Evolutionary conservation across 2,329 filamentous ascomycete species (phyloP), one percentile per base, ranked within the genome.

Genomic region (Aspergillus carbonarius): DNA sequence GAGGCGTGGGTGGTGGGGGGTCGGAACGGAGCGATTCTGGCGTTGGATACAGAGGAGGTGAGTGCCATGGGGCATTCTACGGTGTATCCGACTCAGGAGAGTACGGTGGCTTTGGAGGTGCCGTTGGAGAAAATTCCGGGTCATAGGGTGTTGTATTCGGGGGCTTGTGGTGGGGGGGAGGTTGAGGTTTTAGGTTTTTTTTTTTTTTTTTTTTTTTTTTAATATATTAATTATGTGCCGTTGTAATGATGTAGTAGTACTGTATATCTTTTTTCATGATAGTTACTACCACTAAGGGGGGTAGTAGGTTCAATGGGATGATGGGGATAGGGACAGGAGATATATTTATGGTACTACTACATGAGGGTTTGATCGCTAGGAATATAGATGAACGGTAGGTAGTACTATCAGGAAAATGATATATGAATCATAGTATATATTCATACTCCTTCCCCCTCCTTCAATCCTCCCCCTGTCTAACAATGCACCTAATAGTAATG

Each of bases 11-110:
- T 81, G 6, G 40, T 63, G 1, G 78, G 78, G 7, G 78, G 79
- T 1, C 72, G 72, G 51, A 69, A 77, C 34, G 78, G 79, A 0
- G 68, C 76, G 5, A 71, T 81, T 34, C 70, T 79, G 9, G 78
- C 76, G 0, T 71, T 76, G 4, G 80, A 82, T 59, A 80, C 76
- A 4, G 64, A 64, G 2, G 74, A 76, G 46, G 73, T 76, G 3
- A 78, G 76, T 55, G 60, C 49, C 1, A 57, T 70, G 32, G 80
- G 80, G 0, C 80, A 82, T 67, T 62, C 64, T 3, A 79, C 79
- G 2, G 60, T 60, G 32, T 82, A 79, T 59, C 78, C 78, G 1
- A 70, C 75, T 4, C 60, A 63, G 17, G 70, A 75, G 30, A 67
- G 70, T 39, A 80, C 79, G 6, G 62, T 76, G 8, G 61, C 68